phyloP scores from a whole-genome alignment of 208 protist species.

The Acanthamoeba lenticulata region DNA sequence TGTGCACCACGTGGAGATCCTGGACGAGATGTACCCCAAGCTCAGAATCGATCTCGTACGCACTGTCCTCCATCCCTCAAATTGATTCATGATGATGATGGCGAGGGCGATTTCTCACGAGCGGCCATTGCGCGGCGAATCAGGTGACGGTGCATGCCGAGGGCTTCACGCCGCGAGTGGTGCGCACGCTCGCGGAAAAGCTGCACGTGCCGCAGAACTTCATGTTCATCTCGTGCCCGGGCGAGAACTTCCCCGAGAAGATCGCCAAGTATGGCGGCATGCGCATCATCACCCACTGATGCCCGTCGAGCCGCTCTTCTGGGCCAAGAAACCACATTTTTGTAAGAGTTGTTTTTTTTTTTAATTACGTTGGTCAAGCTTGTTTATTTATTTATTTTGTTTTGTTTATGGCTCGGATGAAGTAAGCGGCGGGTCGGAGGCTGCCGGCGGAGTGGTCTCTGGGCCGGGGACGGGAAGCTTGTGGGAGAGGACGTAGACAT shows the following conservation, averaged over 20 bases:
- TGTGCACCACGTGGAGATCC: slow-evolving; percentile 76
- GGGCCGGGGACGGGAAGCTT: not conserved
- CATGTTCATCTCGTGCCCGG: slow-evolving; percentile 90
- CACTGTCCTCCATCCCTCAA: not conserved
- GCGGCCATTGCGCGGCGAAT: not conserved
- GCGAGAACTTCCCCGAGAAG: slow-evolving; percentile 78
- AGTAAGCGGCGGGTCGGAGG: not conserved
- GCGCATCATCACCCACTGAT: slow-evolving; percentile 83
- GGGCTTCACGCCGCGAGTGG: slow-evolving; percentile 77
- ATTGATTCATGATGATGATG: too few species aligned
- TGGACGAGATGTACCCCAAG: slow-evolving; percentile 86
- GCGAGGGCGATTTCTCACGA: too few species aligned
- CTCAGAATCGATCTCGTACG: slow-evolving; percentile 82
- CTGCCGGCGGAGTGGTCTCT: too few species aligned
- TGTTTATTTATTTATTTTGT: not conserved
- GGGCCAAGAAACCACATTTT: too few species aligned
- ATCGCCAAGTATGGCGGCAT: slow-evolving; percentile 86
- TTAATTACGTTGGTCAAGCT: too few species aligned
- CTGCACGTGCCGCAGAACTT: slow-evolving; percentile 87
- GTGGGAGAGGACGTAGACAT: slow-evolving; percentile 39
- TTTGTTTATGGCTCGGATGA: not conserved
- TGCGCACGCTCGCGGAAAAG: slow-evolving; percentile 81
- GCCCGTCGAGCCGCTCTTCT: too few species aligned
- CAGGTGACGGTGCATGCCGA: slow-evolving; percentile 15
- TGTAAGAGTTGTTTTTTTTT: too few species aligned